Conservation (phyloP, 768 basidiomycete genomes). For the Auriscalpium vulgare region DNA sequence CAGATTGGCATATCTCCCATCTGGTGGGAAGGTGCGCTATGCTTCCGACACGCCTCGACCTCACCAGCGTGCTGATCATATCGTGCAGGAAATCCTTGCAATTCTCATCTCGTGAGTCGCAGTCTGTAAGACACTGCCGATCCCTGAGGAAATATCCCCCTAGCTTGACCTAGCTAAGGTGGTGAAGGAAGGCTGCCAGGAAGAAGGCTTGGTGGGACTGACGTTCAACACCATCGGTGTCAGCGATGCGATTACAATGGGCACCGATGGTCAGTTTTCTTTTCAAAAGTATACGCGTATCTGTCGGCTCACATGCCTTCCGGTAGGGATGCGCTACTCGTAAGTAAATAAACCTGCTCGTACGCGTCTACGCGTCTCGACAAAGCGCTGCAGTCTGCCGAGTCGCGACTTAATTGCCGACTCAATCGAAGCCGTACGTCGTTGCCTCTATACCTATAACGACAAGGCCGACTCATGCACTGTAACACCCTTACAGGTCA, state of each 20-base stretch:
- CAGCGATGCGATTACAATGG: constrained; percentile 87
- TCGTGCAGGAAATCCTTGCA: constrained; percentile 72
- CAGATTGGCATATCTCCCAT: constrained; percentile 84
- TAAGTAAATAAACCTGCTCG: constrained; percentile 18
- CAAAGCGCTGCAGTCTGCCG: constrained; percentile 45
- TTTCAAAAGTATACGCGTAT: background rate
- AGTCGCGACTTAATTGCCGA: constrained; percentile 87
- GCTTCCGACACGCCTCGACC: background rate
- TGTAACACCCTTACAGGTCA: constrained; percentile 31
- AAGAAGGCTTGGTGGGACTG: constrained; percentile 74
- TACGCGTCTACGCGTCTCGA: too few species aligned
- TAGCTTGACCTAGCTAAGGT: constrained; percentile 74
- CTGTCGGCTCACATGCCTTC: background rate
- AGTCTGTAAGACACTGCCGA: background rate
- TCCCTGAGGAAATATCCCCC: background rate
- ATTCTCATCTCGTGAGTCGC: constrained; percentile 61
- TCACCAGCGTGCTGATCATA: background rate
- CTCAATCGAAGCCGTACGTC: constrained; percentile 70
- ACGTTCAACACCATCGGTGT: constrained; percentile 84
- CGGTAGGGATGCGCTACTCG: constrained; percentile 81
- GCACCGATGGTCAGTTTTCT: constrained; percentile 60
- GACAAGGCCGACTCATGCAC: background rate
- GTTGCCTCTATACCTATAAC: background rate
- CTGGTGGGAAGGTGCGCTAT: constrained; percentile 82
- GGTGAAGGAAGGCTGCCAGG: constrained; percentile 76